Conservation (phyloP, 2,329 filamentous ascomycete genomes). For the Xylaria sp. region DNA sequence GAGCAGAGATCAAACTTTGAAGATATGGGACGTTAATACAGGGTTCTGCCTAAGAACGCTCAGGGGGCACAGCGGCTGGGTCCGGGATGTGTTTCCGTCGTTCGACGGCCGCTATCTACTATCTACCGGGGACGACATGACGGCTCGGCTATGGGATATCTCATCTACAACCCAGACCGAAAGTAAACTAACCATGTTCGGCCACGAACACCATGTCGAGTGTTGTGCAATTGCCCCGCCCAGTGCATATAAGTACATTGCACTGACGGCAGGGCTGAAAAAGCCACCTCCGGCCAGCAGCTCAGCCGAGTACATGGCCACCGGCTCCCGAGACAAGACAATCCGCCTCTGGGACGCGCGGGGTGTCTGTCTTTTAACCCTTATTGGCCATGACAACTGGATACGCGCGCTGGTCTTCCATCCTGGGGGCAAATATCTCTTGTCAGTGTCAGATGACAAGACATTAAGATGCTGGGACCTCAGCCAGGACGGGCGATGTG, state of each 20-base stretch:
- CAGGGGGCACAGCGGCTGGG: slow-evolving; percentile 84
- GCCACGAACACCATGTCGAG: slow-evolving; percentile 85
- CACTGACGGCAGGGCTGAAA: slow-evolving; percentile 79
- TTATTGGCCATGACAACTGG: slow-evolving; percentile 94
- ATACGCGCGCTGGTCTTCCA: slow-evolving; percentile 85
- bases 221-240: slow-evolving; percentile 87
- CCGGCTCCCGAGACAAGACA: slow-evolving; percentile 86
- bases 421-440: slow-evolving; percentile 86
- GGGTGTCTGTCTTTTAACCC: slow-evolving; percentile 81
- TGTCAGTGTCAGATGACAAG: slow-evolving; percentile 89
- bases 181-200: slow-evolving; percentile 77
- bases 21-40: slow-evolving; percentile 91
- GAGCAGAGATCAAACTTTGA: slow-evolving; percentile 81
- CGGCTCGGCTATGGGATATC: slow-evolving; percentile 84
- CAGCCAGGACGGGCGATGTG: slow-evolving; percentile 84
- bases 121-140: slow-evolving; percentile 82
- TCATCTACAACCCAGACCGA: slow-evolving; percentile 68
- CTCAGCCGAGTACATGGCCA: slow-evolving; percentile 86
- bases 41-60: slow-evolving; percentile 91
- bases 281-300: slow-evolving; percentile 76
- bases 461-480: slow-evolving; percentile 93
- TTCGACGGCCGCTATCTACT: slow-evolving; percentile 82
- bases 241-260: slow-evolving; percentile 75
- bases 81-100: slow-evolving; percentile 84
- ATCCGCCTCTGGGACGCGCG: slow-evolving; percentile 89